Evolutionary conservation across 768 basidiomycete genomes (phyloP).

Genomic region (Pisolithus sp.): DNA sequence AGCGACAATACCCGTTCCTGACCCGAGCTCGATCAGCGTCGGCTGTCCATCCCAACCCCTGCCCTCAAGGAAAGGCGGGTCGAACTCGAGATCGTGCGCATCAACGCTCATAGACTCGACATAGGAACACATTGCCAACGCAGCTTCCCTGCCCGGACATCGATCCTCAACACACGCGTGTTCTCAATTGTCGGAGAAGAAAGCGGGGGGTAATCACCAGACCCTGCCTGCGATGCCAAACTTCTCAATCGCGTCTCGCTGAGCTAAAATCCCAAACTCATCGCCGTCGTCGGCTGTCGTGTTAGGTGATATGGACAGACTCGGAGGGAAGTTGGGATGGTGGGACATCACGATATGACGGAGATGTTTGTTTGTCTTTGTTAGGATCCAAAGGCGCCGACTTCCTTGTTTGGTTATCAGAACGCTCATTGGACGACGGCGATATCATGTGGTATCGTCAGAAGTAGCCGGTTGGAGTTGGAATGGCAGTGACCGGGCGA

Average conservation of each 20-base stretch:
- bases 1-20: conserved; percentile 65
- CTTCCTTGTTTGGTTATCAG: no score
- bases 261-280: conserved; percentile 31
- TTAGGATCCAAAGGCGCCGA: conserved; percentile 1
- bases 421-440: no score
- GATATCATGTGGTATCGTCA: no score
- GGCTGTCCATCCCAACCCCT: neutral
- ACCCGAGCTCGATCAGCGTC: conserved; percentile 65
- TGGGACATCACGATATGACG: neutral
- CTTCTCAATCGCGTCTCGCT: conserved; percentile 53
- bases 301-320: conserved; percentile 36
- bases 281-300: neutral
- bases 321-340: conserved; percentile 40
- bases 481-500: no score
- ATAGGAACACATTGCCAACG: conserved; percentile 55
- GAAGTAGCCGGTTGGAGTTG: no score
- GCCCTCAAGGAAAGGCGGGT: conserved; percentile 43
- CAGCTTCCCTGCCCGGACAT: conserved; percentile 58
- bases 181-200: conserved; percentile 1
- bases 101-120: conserved; percentile 24
- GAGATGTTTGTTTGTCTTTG: conserved; percentile 7
- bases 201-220: conserved; percentile 47
- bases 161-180: conserved; percentile 1
- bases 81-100: conserved; percentile 34
- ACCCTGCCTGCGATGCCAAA: conserved; percentile 85